Evolutionary conservation across 495 filamentous ascomycete genomes (phyloP), one percentile per base, ranked within the genome.

Genomic region (Hypoxylon fragiforme): DNA sequence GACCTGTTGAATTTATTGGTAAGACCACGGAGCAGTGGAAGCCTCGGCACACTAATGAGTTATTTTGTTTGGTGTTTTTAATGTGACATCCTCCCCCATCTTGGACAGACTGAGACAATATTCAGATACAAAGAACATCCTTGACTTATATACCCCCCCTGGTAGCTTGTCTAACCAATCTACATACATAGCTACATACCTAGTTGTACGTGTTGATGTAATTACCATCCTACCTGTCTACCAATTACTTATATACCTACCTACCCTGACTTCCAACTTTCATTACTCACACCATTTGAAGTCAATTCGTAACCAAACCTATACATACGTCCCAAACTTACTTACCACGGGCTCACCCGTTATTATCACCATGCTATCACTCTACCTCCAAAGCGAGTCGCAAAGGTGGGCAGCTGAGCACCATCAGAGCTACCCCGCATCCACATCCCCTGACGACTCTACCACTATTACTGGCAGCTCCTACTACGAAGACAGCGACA

Each of bases 331-430:
- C 44, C 47, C 31, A 56, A 46, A 20, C 38, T 20, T 28, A 21
- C 14, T 30, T 28, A 20, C 14, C 9, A 50, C 36, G 24, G 26
- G n/a, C 38, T 19, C 21, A 32, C 38, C 11, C 24, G n/a, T n/a
- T n/a, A 26, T 28, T 2, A 38, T 19, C 30, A 50, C 21, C 14
- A 53, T 56, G 58, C 52, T 56, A 40, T 62, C 58, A 18, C 42
- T 30, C 40, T 51, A 62, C 14, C 51, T 52, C 7, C 40, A 56
- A 43, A 52, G 24, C 43, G 58, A 57, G 41, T 62, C 52, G 9
- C 24, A 24, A n/a, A 52, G 47, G 47, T 62, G 58, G 58, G 58
- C 58, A 36, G 58, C 58, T 30, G 46, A 52, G n/a, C 35, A 54
- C 8, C 7, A 6, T 20, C 58, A 56, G n/a, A 56, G 31, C 58